phyloP scores from a whole-genome alignment of 2,329 filamentous ascomycete species.

The Ophioceras dolichostomum region DNA sequence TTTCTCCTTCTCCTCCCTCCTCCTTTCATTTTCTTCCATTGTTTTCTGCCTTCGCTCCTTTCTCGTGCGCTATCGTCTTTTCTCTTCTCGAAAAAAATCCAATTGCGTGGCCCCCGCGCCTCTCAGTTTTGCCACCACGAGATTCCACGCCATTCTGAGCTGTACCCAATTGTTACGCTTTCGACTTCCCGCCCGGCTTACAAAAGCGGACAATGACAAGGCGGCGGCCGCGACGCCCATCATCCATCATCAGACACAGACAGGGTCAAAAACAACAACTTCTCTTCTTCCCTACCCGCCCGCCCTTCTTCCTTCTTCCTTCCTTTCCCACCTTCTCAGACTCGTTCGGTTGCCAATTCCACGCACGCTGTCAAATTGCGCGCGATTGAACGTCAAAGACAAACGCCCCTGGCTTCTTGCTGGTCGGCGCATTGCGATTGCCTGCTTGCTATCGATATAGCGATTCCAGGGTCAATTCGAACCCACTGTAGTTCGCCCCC shows the following conservation, averaged over 20 bases:
- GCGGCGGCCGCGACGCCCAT: no score
- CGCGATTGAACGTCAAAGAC: background rate
- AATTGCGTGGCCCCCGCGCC: slow-evolving; percentile 1
- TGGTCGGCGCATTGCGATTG: no score
- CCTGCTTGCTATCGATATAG: no score
- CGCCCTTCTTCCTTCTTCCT: background rate
- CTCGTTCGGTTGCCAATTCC: background rate
- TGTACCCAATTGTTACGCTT: no score
- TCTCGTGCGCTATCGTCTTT: background rate
- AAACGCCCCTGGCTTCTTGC: no score
- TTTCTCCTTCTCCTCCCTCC: background rate
- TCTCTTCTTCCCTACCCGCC: no score
- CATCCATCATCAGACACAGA: no score
- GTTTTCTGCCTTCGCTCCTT: background rate
- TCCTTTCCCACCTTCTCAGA: background rate
- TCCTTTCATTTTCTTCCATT: background rate
- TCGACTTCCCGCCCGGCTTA: background rate
- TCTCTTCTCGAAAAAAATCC: background rate
- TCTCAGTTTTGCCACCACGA: background rate
- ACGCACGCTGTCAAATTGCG: background rate
- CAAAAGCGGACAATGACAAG: background rate
- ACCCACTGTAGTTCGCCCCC: no score
- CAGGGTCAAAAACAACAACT: no score
- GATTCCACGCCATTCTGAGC: slow-evolving; percentile 1
- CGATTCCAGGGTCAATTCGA: no score